A percentile compares a stretch with the other conserved stretches of the same genome.
phyloP scores from a whole-genome alignment of 2,329 filamentous ascomycete species.

The Exserohilum rostratum region DNA sequence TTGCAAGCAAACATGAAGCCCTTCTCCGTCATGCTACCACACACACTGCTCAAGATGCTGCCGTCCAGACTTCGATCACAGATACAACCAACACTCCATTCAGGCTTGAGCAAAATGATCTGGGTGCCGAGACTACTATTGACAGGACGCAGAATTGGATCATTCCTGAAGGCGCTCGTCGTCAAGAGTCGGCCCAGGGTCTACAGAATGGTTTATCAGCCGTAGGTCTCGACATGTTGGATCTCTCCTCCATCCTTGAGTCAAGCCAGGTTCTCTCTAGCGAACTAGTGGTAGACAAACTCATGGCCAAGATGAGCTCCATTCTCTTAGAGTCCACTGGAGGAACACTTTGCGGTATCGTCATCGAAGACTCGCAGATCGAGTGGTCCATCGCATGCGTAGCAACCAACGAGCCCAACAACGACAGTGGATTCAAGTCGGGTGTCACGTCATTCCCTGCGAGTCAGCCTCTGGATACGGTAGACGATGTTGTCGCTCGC shows the following conservation, averaged over 20 bases:
- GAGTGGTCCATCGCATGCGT: constrained; percentile 76
- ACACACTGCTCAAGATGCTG: constrained; percentile 65
- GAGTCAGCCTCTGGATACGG: constrained; percentile 66
- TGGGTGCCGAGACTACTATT: constrained; percentile 47
- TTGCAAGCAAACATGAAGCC: constrained; percentile 71
- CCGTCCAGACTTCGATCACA: constrained; percentile 72
- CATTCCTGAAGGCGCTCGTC: constrained; percentile 52
- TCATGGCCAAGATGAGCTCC: constrained; percentile 80
- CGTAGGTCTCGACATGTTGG: constrained; percentile 76
- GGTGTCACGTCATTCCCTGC: constrained; percentile 71
- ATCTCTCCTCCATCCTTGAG: constrained; percentile 77
- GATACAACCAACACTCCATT: constrained; percentile 50
- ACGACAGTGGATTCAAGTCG: constrained; percentile 22
- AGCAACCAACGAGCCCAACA: constrained; percentile 66
- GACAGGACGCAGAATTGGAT: constrained; percentile 59
- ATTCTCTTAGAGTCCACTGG: constrained; percentile 81
- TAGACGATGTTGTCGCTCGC: constrained; percentile 72
- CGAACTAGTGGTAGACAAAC: constrained; percentile 74
- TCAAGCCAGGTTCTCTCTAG: constrained; percentile 82
- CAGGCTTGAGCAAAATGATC: constrained; percentile 53
- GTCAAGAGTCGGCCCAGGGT: constrained; percentile 55
- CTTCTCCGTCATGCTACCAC: constrained; percentile 69
- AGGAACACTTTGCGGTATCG: constrained; percentile 73
- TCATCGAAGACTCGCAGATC: constrained; percentile 70
- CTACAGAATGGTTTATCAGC: constrained; percentile 70